A percentile compares a stretch with the other conserved stretches of the same genome.
These are phyloP conservation scores for Nannochloropsis salina DNA, from an alignment of 108 stramenopile species.

Conservation along the genomic window DNA sequence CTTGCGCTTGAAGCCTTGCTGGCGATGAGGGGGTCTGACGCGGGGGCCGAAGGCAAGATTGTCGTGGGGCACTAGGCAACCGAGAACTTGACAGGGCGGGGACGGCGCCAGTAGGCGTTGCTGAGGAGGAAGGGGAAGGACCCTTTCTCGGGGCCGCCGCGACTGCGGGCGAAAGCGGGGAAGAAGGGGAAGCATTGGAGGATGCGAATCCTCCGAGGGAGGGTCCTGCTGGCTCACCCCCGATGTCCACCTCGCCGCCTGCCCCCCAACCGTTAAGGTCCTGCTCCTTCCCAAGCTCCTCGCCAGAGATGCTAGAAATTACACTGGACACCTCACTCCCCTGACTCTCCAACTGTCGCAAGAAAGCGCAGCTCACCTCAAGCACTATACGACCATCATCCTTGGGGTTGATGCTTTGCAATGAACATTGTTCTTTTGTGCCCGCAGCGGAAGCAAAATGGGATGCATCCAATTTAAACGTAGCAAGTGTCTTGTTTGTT, in stretches of 20 bases:
- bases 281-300: not conserved
- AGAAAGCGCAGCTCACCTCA: not conserved
- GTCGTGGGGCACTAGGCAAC: not conserved
- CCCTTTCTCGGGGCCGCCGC: too few relatives aligned
- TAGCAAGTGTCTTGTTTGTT: not conserved
- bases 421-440: not conserved
- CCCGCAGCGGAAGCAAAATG: not conserved
- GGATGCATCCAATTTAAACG: not conserved
- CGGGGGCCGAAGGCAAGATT: not conserved
- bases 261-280: not conserved
- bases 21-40: not conserved
- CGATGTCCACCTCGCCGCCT: not conserved
- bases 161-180: too few relatives aligned
- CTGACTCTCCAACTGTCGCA: not conserved
- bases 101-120: not conserved
- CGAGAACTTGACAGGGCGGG: not conserved
- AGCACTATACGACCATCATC: not conserved
- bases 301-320: not conserved
- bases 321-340: not conserved
- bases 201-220: too few relatives aligned
- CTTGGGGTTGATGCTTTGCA: not conserved
- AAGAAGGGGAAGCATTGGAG: too few relatives aligned
- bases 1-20: not conserved
- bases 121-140: not conserved
- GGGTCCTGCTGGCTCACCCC: not conserved